Conservation (phyloP, 2,329 filamentous ascomycete species). For the Aspergillus awamori region DNA sequence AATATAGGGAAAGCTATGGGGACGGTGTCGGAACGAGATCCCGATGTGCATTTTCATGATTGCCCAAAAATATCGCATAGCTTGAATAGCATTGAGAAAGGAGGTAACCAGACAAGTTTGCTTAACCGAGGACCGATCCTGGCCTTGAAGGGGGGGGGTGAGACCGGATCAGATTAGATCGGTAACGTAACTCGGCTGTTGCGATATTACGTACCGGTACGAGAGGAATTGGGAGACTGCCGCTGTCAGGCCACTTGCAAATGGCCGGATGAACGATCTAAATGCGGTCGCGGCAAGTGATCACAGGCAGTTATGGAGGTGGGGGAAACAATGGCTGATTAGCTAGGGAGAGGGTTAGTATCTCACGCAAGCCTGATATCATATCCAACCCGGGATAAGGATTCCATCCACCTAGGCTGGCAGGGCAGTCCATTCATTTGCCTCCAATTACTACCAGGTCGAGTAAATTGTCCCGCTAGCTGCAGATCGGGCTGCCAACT, state of each 20-base stretch:
- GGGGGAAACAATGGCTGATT: neutral
- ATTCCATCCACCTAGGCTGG: neutral
- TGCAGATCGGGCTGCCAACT: constrained; percentile 20
- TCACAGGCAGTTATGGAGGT: neutral
- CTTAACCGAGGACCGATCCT: constrained; percentile 11
- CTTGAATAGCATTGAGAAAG: neutral
- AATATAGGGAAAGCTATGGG: neutral
- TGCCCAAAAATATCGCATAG: neutral
- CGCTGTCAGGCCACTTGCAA: constrained; percentile 17
- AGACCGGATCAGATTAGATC: constrained; percentile 32
- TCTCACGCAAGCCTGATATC: neutral
- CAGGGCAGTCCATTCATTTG: constrained; percentile 1
- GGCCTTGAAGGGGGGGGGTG: constrained; percentile 4
- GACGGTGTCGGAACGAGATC: neutral
- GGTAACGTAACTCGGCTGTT: constrained; percentile 19
- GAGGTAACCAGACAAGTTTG: neutral
- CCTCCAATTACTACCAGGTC: constrained; percentile 12
- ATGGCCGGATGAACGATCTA: constrained; percentile 1
- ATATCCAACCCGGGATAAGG: constrained; percentile 1
- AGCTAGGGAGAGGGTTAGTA: neutral
- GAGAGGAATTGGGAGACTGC: neutral
- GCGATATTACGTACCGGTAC: constrained; percentile 14
- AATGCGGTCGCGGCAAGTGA: neutral
- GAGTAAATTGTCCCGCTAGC: constrained; percentile 20
- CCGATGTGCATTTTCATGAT: neutral